Evolutionary conservation across 2,329 filamentous ascomycete species (phyloP), one percentile per base, ranked within the genome.

Genomic region (Penicillium sp.): DNA sequence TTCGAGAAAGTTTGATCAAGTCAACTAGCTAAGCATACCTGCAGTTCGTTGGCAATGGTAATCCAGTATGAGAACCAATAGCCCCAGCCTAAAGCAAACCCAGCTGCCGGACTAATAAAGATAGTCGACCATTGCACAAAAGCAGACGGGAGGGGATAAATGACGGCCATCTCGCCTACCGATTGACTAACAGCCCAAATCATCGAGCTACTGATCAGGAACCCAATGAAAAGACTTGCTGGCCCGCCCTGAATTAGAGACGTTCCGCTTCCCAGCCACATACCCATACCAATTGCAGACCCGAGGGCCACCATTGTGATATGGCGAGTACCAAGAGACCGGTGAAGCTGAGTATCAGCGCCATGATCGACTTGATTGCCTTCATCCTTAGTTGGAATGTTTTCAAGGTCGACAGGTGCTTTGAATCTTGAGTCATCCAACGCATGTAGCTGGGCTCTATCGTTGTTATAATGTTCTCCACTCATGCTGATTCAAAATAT

Each of bases 91-190:
- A 80, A 67, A 7, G 77, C 73, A 58, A 80, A 79, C 0, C 71
- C 77, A 9, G 74, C 72, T 0, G 77, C 67, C 1, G 68, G 71
- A 52, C 76, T 71, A 46, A 80, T 68, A 56, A 80, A 81, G 34
- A 77, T 79, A 28, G 64, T 72, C 5, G 74, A 73, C 76, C 76
- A 80, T 61, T 78, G 77, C n/a, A 77, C 72, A 51, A 79, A 80
- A 10, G 76, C 75, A 5, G 73, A 75, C 0, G 78, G 76, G 0
- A 79, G 62, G 4, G 78, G 77, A 52, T 79, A 79, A 68, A 79
- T 67, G 55, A 50, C 39, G 11, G 48, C 37, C 51, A 54, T 39
- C 24, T 54, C 51, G 43, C 51, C 51, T 16, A 54, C 49, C 21
- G 40, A 47, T 5, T 48, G 45, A 18, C 43, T 54, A 28, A 54